A percentile compares a stretch with the other conserved stretches of the same genome.
Evolutionary conservation across 306 rosid species (phyloP).

Genomic region (Canavalia ensiformis): DNA sequence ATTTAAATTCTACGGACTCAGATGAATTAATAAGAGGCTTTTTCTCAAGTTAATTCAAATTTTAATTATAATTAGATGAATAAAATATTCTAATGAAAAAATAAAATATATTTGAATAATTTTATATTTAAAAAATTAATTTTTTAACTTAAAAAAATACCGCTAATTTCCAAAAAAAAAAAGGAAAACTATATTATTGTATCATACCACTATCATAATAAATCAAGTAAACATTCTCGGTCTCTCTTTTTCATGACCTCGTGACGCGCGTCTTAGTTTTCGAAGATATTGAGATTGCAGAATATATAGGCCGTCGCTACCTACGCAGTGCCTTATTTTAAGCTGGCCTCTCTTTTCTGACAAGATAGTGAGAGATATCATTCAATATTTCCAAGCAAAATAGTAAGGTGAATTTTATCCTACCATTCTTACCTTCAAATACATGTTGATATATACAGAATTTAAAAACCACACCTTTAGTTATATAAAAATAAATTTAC

Average conservation of each 20-base stretch:
- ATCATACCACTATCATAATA: no score
- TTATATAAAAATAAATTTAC: not conserved
- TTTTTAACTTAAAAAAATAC: no score
- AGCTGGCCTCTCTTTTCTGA: not conserved
- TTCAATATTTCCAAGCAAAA: not conserved
- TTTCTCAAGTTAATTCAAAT: not conserved
- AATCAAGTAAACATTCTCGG: not conserved
- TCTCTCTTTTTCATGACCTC: not conserved
- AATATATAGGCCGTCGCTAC: not conserved
- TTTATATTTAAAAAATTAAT: no score
- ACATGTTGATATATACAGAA: not conserved
- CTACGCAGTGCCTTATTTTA: not conserved
- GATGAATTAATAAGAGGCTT: not conserved
- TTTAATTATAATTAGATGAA: no score
- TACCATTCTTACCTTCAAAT: no score
- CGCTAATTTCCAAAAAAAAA: no score
- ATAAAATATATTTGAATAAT: no score
- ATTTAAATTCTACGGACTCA: not conserved
- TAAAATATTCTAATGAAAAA: no score
- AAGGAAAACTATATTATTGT: no score
- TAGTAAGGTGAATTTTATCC: not conserved
- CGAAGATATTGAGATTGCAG: not conserved
- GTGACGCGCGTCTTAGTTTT: not conserved
- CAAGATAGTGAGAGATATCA: conserved; percentile 6
- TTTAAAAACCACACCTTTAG: not conserved